phyloP scores from a whole-genome alignment of 306 rosid species.

The Malus orientalis region DNA sequence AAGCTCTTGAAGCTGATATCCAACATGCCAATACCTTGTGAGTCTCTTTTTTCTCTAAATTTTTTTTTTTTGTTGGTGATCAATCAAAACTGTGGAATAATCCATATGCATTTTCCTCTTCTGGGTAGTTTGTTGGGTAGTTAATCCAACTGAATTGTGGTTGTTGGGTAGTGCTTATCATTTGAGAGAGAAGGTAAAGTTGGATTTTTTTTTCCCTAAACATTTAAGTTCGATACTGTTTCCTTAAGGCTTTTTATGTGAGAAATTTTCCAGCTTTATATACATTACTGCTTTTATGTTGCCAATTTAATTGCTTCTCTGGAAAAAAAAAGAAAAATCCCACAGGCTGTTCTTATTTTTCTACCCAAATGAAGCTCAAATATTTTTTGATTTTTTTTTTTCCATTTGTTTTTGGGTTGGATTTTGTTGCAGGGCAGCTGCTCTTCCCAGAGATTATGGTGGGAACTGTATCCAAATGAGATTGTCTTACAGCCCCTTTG shows the following conservation, averaged over 20 bases:
- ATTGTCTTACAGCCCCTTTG: slow-evolving; percentile 64
- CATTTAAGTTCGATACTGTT: not conserved
- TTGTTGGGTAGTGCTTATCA: slow-evolving; percentile 13
- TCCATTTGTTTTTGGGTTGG: slow-evolving; percentile 1
- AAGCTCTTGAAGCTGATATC: slow-evolving; percentile 65
- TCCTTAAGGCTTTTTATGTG: not conserved
- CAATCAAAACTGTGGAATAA: not conserved
- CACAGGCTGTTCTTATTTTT: not conserved
- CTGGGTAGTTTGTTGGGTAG: slow-evolving; percentile 14
- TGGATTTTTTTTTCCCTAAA: not conserved
- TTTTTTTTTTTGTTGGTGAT: not conserved
- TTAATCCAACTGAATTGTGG: not conserved
- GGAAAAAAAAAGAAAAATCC: not conserved
- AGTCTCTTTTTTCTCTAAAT: slow-evolving; percentile 11
- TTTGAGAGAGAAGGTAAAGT: slow-evolving; percentile 1
- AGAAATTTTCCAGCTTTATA: not conserved
- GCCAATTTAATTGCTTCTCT: not conserved
- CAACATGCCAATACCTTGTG: slow-evolving; percentile 62
- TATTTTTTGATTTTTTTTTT: not conserved
- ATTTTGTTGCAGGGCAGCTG: slow-evolving; percentile 51
- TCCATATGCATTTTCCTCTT: slow-evolving; percentile 1
- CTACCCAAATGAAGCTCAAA: not conserved
- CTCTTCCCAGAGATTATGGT: slow-evolving; percentile 48
- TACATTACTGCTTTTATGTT: not conserved
- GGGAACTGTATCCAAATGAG: slow-evolving; percentile 60